Conservation (phyloP, 805 yeast genomes). For the Kuraishia ogatae region DNA sequence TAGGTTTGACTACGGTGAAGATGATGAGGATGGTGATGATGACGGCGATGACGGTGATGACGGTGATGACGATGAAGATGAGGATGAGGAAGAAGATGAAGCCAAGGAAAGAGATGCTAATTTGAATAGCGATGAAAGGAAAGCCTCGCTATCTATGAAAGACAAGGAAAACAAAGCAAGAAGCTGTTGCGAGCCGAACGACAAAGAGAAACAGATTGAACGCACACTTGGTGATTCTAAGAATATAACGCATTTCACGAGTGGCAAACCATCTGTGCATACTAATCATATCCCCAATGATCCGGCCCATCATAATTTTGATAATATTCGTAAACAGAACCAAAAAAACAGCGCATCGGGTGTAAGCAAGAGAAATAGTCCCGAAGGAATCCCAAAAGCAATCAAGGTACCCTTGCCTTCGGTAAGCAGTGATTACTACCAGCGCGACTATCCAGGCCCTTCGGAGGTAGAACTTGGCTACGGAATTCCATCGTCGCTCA, state of each 20-base stretch:
- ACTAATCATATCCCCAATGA: background rate
- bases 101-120: background rate
- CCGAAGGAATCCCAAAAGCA: background rate
- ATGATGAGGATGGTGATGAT: conserved; percentile 6
- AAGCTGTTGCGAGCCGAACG: too few relatives aligned
- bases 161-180: background rate
- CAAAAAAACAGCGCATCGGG: background rate
- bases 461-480: conserved; percentile 29
- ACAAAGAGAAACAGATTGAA: too few relatives aligned
- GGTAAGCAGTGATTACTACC: background rate
- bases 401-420: background rate
- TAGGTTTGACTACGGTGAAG: conserved; percentile 13
- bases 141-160: too few relatives aligned
- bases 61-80: conserved; percentile 3
- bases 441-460: conserved; percentile 3
- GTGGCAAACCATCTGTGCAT: too few relatives aligned
- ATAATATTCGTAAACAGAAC: background rate
- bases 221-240: too few relatives aligned
- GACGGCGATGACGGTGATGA: conserved; percentile 11
- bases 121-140: background rate
- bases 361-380: too few relatives aligned
- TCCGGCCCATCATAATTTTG: background rate
- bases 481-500: conserved; percentile 38
- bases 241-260: too few relatives aligned
- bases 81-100: too few relatives aligned